phyloP scores from a whole-genome alignment of 257 asterid genomes.

The Orobanche coerulescens region DNA sequence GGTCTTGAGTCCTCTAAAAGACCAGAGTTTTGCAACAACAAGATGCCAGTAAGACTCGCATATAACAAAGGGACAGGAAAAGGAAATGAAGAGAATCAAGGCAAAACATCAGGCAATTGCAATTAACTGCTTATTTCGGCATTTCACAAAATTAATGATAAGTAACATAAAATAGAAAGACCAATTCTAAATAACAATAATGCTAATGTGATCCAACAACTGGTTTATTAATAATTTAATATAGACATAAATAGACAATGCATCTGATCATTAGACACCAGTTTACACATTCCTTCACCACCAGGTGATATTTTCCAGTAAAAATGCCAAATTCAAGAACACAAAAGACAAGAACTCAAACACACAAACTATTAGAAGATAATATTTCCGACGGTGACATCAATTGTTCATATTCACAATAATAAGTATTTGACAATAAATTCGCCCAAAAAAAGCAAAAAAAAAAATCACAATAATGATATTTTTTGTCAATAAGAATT shows the following conservation, averaged over 20 bases:
- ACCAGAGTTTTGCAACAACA: conserved; percentile 18
- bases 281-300: not conserved
- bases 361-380: not conserved
- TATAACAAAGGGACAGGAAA: not conserved
- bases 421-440: conserved; percentile 2
- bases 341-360: not conserved
- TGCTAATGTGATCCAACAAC: not conserved
- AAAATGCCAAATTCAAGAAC: not conserved
- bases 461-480: not conserved
- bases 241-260: not conserved
- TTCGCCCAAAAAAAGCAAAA: not conserved
- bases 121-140: conserved; percentile 3
- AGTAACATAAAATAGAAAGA: not conserved
- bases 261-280: conserved; percentile 4
- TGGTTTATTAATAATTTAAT: not conserved
- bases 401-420: not conserved
- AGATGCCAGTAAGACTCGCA: not conserved
- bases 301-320: not conserved
- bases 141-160: not conserved
- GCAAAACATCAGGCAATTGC: conserved; percentile 4
- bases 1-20: conserved; percentile 44
- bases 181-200: not conserved
- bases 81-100: conserved; percentile 5
- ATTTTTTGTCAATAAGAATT: no score
- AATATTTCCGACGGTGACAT: not conserved